phyloP scores from a whole-genome alignment of 2,329 filamentous ascomycete genomes.

The Phialophora verrucosa region DNA sequence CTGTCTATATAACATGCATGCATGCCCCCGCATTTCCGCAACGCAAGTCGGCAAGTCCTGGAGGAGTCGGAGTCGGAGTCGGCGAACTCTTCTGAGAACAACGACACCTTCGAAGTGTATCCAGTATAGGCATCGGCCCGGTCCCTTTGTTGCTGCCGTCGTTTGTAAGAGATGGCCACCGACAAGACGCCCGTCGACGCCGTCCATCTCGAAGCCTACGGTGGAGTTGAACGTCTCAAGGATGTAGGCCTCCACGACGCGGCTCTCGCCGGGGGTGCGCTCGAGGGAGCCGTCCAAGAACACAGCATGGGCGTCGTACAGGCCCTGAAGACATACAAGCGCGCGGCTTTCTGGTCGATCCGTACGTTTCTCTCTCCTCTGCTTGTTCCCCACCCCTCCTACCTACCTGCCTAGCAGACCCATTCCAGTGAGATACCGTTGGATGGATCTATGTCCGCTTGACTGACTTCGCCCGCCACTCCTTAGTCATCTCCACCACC shows the following conservation, averaged over 20 bases:
- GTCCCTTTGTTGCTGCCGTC: neutral
- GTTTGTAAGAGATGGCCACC: slow-evolving; percentile 15
- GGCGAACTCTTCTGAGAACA: neutral
- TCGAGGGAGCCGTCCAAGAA: slow-evolving; percentile 27
- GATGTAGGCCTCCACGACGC: slow-evolving; percentile 25
- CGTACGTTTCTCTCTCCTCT: slow-evolving; percentile 14
- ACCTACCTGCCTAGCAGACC: too few species aligned
- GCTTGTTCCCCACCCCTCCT: neutral
- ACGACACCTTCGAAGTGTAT: neutral
- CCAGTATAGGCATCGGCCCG: neutral
- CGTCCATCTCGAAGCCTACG: slow-evolving; percentile 20
- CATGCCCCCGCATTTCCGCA: neutral
- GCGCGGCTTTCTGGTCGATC: slow-evolving; percentile 30
- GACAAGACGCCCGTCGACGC: slow-evolving; percentile 5
- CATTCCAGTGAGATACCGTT: neutral
- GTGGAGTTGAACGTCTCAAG: slow-evolving; percentile 19
- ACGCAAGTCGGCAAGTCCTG: neutral
- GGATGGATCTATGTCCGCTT: too few species aligned
- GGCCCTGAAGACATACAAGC: slow-evolving; percentile 24
- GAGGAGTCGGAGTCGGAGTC: neutral
- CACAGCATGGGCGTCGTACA: slow-evolving; percentile 28
- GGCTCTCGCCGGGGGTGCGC: slow-evolving; percentile 19
- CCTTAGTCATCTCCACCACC: slow-evolving; percentile 48
- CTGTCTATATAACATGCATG: neutral
- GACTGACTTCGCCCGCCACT: slow-evolving; percentile 1